Base-by-base conservation (phyloP, 139 green algal genomes). In the Coelastrella sp. region DNA sequence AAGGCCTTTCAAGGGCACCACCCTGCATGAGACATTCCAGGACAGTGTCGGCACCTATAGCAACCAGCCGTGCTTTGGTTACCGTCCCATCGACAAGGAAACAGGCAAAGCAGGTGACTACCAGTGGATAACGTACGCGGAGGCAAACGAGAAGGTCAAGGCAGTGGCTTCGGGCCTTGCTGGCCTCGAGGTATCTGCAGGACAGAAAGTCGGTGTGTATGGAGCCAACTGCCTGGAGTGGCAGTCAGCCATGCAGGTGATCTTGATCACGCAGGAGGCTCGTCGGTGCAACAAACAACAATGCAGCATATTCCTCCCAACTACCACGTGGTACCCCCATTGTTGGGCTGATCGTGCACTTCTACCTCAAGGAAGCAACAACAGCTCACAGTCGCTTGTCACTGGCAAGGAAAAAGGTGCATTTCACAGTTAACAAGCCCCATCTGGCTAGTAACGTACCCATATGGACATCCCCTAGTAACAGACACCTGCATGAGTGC, bases 191-290 rank as follows among this genome's bases (percentile, higher is more conserved):
- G 49, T 92, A 6, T 65, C 78, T 19, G 73, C 92, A 3, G 78
- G 82, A 3, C 14, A 90, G 20, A 87, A 84, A 6, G 87, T 95
- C 25, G 96, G 96, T 35, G 88, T 98, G 0, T 98, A 97, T 82
- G 95, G 96, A 24, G 89, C 92, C 87, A 99, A 99, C 94, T 96
- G 92, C 82, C 93, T 94, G 0, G 95, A 99, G 87, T 99, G 97
- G 97, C 99, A 99, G 97, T 92, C 97, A 8, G 92, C 96, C 5
- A 98, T 99, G 96, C 96, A 98, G 93, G 97, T 95, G 78, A 17
- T 17, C 63, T 22, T 70, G 15, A 70, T 3, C 35, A 49, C 35
- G 35, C 35, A 49, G 35, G 35, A 49, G 35, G 35, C 35, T 49
- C 35, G 3, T 3, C 35, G 35, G 35, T 49, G 35, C 35, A 49